Evolutionary conservation across 2,329 filamentous ascomycete genomes (phyloP).

Genomic region (Arachnomyces sp.): DNA sequence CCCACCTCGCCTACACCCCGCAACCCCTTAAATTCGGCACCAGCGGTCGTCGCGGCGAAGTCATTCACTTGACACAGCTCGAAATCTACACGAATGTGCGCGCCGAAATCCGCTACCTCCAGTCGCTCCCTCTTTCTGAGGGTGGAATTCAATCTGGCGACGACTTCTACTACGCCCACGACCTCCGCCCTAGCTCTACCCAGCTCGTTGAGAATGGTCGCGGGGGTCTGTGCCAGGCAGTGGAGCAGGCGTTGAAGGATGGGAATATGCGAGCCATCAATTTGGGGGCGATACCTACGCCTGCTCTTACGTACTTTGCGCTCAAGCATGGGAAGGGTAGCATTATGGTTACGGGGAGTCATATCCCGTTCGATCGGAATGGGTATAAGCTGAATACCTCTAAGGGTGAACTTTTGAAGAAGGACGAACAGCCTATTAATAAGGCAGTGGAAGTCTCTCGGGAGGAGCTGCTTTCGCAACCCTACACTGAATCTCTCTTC

Average conservation of each 20-base stretch:
- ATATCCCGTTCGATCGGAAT: conserved; percentile 29
- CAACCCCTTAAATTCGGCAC: conserved; percentile 27
- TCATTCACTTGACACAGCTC: conserved; percentile 25
- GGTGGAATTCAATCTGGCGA: conserved; percentile 23
- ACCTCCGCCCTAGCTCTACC: conserved; percentile 27
- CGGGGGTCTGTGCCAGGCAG: conserved; percentile 24
- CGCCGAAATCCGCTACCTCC: conserved; percentile 25
- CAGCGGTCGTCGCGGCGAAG: conserved; percentile 25
- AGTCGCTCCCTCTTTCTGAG: conserved; percentile 17
- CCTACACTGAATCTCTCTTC: conserved; percentile 21
- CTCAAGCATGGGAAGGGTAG: conserved; percentile 23
- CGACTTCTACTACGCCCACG: conserved; percentile 26
- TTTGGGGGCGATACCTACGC: conserved; percentile 25
- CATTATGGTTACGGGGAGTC: conserved; percentile 29
- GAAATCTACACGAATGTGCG: conserved; percentile 28
- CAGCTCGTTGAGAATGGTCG: conserved; percentile 20
- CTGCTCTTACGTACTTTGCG: conserved; percentile 23
- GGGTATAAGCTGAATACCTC: conserved; percentile 29
- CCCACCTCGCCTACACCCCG: conserved; percentile 17
- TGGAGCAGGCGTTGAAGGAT: conserved; percentile 23
- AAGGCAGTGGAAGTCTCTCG: conserved; percentile 18
- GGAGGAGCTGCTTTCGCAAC: conserved; percentile 19
- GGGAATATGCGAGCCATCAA: conserved; percentile 23
- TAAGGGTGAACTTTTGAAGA: conserved; percentile 25
- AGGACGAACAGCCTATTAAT: conserved; percentile 25